These are phyloP conservation scores for Zygnema cylindricum DNA, from an alignment of 139 green algal genomes.

Conservation along the genomic window DNA sequence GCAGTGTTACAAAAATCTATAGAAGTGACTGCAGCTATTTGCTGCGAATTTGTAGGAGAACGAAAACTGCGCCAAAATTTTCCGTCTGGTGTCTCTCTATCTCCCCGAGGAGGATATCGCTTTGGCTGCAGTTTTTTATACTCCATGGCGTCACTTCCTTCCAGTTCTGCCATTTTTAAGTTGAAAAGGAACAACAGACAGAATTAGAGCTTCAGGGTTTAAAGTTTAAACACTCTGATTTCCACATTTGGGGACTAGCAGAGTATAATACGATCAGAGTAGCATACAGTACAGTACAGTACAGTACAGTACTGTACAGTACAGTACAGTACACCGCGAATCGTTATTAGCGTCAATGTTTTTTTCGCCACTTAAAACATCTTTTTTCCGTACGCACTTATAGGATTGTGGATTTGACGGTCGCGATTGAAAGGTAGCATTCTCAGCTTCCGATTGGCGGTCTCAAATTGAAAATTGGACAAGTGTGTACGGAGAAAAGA, in stretches of 20 bases:
- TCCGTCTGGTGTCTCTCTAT: conserved; percentile 21
- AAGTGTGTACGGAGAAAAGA: no score
- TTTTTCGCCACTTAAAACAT: no score
- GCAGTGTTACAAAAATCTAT: conserved; percentile 16
- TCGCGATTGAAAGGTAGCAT: no score
- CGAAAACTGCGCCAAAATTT: conserved; percentile 29
- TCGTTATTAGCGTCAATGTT: no score
- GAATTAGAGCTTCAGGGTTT: not conserved
- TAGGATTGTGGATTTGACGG: no score
- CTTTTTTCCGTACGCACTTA: no score
- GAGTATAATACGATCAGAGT: not conserved
- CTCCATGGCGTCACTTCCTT: not conserved
- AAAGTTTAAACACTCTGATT: not conserved
- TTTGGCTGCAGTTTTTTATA: not conserved
- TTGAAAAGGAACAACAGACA: not conserved
- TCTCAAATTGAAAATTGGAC: no score
- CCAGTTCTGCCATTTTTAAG: not conserved
- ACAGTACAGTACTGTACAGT: conserved; percentile 2
- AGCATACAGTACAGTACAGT: not conserved
- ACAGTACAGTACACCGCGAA: no score
- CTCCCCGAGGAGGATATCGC: not conserved
- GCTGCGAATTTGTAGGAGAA: not conserved
- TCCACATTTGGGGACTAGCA: not conserved
- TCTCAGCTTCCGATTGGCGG: no score
- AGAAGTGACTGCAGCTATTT: not conserved